Conservation (phyloP, 495 filamentous ascomycete species). For the Penicillium chermesinum region DNA sequence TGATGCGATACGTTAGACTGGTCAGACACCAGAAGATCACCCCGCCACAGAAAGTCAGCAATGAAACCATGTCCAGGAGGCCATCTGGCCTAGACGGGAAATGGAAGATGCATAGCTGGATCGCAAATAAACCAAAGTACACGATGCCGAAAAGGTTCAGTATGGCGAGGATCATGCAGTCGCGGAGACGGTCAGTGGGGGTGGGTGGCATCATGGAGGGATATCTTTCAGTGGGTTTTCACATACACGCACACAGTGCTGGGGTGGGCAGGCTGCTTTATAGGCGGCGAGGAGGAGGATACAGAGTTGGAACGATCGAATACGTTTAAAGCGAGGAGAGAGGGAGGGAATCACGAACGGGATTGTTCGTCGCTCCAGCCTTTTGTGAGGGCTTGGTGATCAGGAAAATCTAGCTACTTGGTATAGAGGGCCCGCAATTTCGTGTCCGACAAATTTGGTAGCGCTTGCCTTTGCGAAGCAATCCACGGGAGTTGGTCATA, state of each 20-base stretch:
- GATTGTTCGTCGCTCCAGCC: background rate
- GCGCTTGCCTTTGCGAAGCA: too few species aligned
- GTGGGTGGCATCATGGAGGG: background rate
- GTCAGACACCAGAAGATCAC: constrained; percentile 3
- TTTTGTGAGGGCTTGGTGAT: background rate
- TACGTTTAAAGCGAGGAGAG: background rate
- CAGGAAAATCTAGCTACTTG: background rate
- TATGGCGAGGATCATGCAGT: constrained; percentile 4
- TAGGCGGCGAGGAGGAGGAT: background rate
- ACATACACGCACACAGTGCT: background rate
- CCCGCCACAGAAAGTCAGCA: constrained; percentile 2
- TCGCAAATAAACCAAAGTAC: constrained; percentile 7
- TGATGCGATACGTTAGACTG: constrained; percentile 3
- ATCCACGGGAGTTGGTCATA: too few species aligned
- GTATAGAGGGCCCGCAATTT: too few species aligned
- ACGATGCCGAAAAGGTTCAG: constrained; percentile 5
- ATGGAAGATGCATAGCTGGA: constrained; percentile 7
- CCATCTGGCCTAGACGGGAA: constrained; percentile 3
- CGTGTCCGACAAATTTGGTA: too few species aligned
- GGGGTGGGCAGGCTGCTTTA: background rate
- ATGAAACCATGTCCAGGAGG: constrained; percentile 1
- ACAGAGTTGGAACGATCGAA: background rate
- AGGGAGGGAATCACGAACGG: background rate
- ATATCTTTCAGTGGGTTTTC: background rate
- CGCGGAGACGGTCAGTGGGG: constrained; percentile 1